Evolutionary conservation across 768 basidiomycete species (phyloP).

Genomic region (Mycena galopus): DNA sequence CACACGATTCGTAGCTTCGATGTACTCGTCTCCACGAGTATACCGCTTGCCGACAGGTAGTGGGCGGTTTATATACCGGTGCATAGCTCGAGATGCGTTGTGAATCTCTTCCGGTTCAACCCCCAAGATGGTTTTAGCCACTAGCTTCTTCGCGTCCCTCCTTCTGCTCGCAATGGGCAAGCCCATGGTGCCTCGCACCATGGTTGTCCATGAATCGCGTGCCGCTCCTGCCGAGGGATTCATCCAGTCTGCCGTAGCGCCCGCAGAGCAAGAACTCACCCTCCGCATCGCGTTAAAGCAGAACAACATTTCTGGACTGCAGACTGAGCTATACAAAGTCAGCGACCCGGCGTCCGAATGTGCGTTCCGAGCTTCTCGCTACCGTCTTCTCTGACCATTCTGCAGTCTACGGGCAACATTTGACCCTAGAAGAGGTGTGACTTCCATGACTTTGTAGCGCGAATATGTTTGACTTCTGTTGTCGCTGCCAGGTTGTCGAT

Average conservation of each 20-base stretch:
- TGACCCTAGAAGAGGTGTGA: conserved; percentile 17
- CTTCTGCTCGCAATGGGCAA: conserved; percentile 15
- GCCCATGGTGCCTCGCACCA: conserved; percentile 11
- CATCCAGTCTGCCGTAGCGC: conserved; percentile 15
- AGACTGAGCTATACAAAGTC: conserved; percentile 24
- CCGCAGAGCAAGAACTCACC: conserved; percentile 9
- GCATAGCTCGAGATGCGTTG: conserved; percentile 9
- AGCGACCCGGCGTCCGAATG: conserved; percentile 12
- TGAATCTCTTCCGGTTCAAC: conserved; percentile 11
- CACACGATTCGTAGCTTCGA: conserved; percentile 20
- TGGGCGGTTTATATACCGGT: conserved; percentile 11
- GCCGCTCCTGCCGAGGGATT: conserved; percentile 8
- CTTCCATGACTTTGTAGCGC: background rate
- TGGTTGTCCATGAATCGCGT: conserved; percentile 20
- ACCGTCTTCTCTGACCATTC: conserved; percentile 3
- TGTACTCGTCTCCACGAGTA: conserved; percentile 18
- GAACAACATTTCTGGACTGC: conserved; percentile 21
- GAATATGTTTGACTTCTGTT: background rate
- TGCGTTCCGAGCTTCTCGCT: conserved; percentile 6
- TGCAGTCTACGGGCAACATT: conserved; percentile 15
- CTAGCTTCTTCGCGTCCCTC: conserved; percentile 14
- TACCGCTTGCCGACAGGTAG: background rate
- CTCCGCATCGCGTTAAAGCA: conserved; percentile 24
- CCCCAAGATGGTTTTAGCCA: conserved; percentile 15
- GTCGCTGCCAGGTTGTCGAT: conserved; percentile 45